Conservation (phyloP, 352 stramenopile genomes). For the Sclerospora graminicola region DNA sequence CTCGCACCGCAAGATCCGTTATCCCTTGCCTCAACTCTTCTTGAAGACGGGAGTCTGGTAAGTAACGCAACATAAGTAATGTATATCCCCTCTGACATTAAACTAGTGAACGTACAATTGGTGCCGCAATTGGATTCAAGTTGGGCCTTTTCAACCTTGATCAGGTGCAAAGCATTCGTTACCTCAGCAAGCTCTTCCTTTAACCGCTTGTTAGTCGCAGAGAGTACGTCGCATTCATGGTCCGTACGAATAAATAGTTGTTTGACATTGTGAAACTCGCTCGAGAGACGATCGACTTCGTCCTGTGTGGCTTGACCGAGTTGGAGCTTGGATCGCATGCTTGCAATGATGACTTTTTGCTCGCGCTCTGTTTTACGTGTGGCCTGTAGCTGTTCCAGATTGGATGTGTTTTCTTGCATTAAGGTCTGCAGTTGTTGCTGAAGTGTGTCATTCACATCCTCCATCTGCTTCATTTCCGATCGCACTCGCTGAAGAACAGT, state of each 20-base stretch:
- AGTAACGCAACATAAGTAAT: too few species aligned
- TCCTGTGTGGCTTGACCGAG: conserved; percentile 53
- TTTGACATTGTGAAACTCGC: conserved; percentile 55
- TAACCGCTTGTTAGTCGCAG: conserved; percentile 63
- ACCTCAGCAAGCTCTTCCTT: conserved; percentile 66
- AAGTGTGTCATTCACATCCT: too few species aligned
- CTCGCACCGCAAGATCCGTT: conserved; percentile 28
- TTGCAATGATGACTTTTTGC: conserved; percentile 54
- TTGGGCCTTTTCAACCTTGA: conserved; percentile 61
- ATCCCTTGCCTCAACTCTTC: too few species aligned
- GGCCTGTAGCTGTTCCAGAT: conserved; percentile 62
- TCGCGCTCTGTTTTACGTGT: conserved; percentile 63
- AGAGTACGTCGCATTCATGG: conserved; percentile 68
- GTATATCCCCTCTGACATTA: too few species aligned
- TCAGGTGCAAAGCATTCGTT: conserved; percentile 47
- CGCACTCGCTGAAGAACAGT: too few species aligned
- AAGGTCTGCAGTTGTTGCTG: conserved; percentile 36
- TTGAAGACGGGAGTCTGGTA: too few species aligned
- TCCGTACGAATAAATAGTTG: conserved; percentile 57
- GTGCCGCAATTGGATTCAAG: conserved; percentile 62
- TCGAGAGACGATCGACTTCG: conserved; percentile 42
- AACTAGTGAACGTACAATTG: conserved; percentile 29
- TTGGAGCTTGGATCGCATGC: conserved; percentile 64
- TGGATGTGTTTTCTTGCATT: conserved; percentile 68
- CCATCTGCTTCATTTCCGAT: conserved; percentile 11